These are phyloP conservation scores for Xerocomellus intermedius DNA, from an alignment of 768 basidiomycete genomes.

Conservation along the genomic window DNA sequence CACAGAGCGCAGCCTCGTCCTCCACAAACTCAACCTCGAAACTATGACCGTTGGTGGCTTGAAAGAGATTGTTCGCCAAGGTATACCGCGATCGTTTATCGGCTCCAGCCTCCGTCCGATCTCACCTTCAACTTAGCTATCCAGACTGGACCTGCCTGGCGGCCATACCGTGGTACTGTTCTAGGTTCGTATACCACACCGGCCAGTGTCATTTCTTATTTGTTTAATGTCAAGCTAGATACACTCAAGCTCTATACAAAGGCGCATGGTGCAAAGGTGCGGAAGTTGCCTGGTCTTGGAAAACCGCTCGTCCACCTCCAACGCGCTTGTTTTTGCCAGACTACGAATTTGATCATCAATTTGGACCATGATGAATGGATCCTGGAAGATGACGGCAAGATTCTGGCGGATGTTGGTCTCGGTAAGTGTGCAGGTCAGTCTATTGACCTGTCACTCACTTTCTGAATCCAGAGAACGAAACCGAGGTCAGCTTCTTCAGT, in stretches of 20 bases:
- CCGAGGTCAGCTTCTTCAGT: constrained; percentile 92
- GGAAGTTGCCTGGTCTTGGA: not conserved
- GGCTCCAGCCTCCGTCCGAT: not conserved
- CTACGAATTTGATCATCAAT: constrained; percentile 97
- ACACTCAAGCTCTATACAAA: constrained; percentile 92
- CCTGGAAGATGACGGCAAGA: constrained; percentile 60
- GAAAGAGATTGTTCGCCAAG: constrained; percentile 67
- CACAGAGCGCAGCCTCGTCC: constrained; percentile 83
- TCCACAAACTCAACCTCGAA: constrained; percentile 79
- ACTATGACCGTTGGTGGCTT: constrained; percentile 75
- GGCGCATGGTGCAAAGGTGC: constrained; percentile 92
- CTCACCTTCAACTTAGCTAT: constrained; percentile 49
- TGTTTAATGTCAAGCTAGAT: constrained; percentile 47
- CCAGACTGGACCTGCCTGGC: constrained; percentile 76
- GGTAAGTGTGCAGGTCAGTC: constrained; percentile 51
- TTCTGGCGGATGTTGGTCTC: constrained; percentile 69
- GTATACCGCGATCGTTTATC: constrained; percentile 38
- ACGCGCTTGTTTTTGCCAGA: constrained; percentile 45
- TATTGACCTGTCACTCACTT: not conserved
- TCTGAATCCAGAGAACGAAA: constrained; percentile 77
- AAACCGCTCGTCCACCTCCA: not conserved
- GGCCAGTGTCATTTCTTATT: not conserved
- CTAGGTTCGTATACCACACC: constrained; percentile 53
- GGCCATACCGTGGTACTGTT: constrained; percentile 72
- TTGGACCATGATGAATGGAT: constrained; percentile 96